A percentile compares a stretch with the other conserved stretches of the same genome.
Conservation (phyloP, 768 basidiomycete species). For the Polyporus arcularius region DNA sequence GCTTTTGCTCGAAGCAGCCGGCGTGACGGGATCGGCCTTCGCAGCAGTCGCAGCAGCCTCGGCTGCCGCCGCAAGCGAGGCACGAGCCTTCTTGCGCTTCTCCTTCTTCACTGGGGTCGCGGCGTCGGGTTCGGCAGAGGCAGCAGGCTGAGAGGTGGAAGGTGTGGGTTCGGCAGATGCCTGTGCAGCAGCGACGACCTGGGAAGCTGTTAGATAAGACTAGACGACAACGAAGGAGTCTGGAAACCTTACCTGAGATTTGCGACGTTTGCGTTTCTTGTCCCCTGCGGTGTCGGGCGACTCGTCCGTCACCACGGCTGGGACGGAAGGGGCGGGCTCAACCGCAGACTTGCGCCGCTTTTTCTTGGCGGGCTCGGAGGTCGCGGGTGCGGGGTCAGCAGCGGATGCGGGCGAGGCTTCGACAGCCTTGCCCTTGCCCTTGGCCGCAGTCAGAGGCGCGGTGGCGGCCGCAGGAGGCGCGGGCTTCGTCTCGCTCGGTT, state of each 20-base stretch:
- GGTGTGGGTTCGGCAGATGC: conserved; percentile 1
- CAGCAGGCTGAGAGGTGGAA: not conserved
- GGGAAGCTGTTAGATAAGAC: no score
- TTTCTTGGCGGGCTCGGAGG: conserved; percentile 15
- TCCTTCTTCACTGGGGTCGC: conserved; percentile 17
- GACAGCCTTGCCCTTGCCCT: conserved; percentile 22
- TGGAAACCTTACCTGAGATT: not conserved
- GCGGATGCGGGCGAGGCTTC: not conserved
- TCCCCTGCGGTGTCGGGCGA: not conserved
- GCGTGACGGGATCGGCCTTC: conserved; percentile 16
- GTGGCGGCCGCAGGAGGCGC: conserved; percentile 24
- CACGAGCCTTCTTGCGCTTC: conserved; percentile 20
- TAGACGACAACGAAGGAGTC: no score
- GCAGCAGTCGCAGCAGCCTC: not conserved
- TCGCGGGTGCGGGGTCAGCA: not conserved
- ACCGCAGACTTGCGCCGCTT: conserved; percentile 18
- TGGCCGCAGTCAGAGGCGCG: conserved; percentile 25
- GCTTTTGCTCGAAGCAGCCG: conserved; percentile 17
- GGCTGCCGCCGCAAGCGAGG: conserved; percentile 6
- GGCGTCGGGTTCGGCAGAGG: not conserved
- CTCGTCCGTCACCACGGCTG: not conserved
- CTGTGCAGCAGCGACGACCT: not conserved
- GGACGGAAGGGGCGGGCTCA: not conserved
- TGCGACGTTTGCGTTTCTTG: conserved; percentile 22
- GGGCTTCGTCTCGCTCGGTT: conserved; percentile 35